Evolutionary conservation across 208 protist genomes (phyloP).

Genomic region (Acanthamoeba castellanii): DNA sequence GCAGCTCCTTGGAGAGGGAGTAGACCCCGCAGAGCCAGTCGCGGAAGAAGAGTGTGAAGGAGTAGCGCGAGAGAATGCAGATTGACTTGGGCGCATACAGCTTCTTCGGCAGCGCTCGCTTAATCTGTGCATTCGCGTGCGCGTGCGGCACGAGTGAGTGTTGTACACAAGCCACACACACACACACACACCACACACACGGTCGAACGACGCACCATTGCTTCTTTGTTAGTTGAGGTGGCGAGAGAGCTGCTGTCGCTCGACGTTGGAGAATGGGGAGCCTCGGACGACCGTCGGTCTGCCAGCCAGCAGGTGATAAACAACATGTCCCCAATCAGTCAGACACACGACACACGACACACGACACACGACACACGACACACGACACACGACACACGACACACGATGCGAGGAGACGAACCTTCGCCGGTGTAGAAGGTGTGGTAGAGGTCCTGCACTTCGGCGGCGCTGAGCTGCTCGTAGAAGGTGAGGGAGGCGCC

Average conservation of each 20-base stretch:
- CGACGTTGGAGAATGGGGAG: neutral
- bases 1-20: neutral
- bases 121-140: neutral
- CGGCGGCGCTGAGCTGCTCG: neutral
- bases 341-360: no score
- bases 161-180: no score
- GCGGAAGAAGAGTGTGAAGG: conserved; percentile 50
- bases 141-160: no score
- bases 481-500: conserved; percentile 60
- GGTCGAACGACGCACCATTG: neutral
- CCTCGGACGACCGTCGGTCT: neutral
- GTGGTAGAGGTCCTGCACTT: conserved; percentile 22
- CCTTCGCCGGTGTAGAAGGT: neutral
- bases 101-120: conserved; percentile 31
- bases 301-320: no score
- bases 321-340: no score
- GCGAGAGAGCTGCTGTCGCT: neutral
- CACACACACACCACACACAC: no score
- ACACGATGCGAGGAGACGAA: no score
- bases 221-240: neutral
- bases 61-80: conserved; percentile 24
- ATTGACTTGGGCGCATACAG: conserved; percentile 58
- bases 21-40: conserved; percentile 62
- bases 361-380: no score
- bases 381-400: no score